Conservation (phyloP, 78 protist genomes). For the Ministeria vibrans region DNA sequence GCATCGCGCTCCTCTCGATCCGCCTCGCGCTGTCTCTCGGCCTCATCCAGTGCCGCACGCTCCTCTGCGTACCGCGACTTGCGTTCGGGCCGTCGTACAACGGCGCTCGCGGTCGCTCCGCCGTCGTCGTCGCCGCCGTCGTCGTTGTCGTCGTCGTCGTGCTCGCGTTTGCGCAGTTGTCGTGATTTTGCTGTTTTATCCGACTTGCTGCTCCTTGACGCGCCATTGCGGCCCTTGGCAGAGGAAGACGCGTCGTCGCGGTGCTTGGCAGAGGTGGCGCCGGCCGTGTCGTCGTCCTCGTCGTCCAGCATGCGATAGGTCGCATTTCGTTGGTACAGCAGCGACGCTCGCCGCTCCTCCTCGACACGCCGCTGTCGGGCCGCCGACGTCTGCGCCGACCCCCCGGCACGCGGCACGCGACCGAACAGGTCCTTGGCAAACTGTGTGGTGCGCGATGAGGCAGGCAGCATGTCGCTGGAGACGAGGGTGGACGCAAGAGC, state of each 20-base stretch:
- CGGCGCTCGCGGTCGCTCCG: no score
- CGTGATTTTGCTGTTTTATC: not conserved
- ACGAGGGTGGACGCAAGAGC: not conserved
- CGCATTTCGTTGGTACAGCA: not conserved
- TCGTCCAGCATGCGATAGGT: constrained; percentile 9
- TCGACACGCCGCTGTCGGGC: not conserved
- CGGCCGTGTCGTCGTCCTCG: constrained; percentile 11
- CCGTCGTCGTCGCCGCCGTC: not conserved
- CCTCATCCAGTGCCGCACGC: not conserved
- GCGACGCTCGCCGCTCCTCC: not conserved
- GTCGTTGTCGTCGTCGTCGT: constrained; percentile 10
- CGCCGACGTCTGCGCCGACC: not conserved
- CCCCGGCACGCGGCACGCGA: not conserved
- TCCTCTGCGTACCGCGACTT: not conserved
- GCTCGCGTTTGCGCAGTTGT: not conserved
- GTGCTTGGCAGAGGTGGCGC: not conserved
- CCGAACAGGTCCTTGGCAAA: not conserved
- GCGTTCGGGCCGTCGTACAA: not conserved
- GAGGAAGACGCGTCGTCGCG: not conserved
- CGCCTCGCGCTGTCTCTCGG: not conserved
- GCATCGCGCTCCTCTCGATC: constrained; percentile 32
- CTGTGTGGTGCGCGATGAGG: not conserved
- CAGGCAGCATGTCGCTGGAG: not conserved
- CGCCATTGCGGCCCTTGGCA: not conserved
- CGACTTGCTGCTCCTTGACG: not conserved